Base-by-base conservation (phyloP, 192 early-diverging fungal species). In the Rhizoclosmatium sp. region DNA sequence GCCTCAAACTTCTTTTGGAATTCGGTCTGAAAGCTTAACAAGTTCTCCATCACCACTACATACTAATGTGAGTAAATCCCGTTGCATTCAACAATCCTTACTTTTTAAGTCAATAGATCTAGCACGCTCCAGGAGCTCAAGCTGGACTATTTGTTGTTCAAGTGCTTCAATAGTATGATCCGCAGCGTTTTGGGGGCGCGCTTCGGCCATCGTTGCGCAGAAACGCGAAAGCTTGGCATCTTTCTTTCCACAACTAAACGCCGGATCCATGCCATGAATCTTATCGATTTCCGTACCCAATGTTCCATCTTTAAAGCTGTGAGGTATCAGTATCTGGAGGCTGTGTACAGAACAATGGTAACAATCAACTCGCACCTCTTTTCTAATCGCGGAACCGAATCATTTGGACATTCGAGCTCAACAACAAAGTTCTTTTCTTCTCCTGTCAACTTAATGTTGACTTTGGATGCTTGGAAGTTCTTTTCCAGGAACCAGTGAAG, bases 211-310 rank as follows among this genome's bases (percentile, higher is more conserved):
- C 10, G 81, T 75, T 4, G 82, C 78, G 42, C 78, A 79, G 69
- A 85, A 86, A 61, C 86, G 83, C 23, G 83, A 80, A 4, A 89
- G 79, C 70, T 89, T 89, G 1, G 82, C 81, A 76, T 86, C 87
- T 80, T 79, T 84, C 69, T 82, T 73, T 31, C 85, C 85, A 16
- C 62, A 77, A 74, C 60, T 81, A 59, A 86, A 79, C 3, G 81
- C 80, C 7, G 88, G 88, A 75, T 89, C 88, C 56, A 89, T 76
- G 3, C 88, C 86, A 62, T 89, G 88, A n/a, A 89, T 87, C 68
- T 89, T 89, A 71, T 89, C 88, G 44, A 89, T 79, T 69, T 89
- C 88, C 10, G 70, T 61, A 12, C 77, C 80, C 19, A 89, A 59
- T 2, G 61, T 61, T 19, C 85, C 85, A 70, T 89, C 88, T 67